Evolutionary conservation across 1,139 yeast species (phyloP).

Genomic region (Suhomyces bokatorum): DNA sequence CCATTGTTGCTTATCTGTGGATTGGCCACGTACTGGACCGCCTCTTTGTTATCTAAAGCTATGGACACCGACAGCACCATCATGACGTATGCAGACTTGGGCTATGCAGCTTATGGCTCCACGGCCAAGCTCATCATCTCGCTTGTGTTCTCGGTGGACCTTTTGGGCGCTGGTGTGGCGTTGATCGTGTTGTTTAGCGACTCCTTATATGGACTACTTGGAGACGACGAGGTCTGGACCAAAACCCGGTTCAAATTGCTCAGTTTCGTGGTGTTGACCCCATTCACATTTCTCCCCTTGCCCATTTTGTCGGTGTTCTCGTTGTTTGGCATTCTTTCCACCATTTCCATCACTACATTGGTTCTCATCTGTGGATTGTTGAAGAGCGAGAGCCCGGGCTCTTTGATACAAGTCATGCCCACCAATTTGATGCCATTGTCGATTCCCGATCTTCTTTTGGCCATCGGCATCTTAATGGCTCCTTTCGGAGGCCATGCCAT

Average conservation of each 20-base stretch:
- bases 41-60: slow-evolving; percentile 39
- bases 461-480: slow-evolving; percentile 59
- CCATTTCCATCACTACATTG: slow-evolving; percentile 43
- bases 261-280: slow-evolving; percentile 45
- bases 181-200: slow-evolving; percentile 57
- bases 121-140: slow-evolving; percentile 44
- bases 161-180: slow-evolving; percentile 58
- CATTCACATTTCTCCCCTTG: slow-evolving; percentile 48
- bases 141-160: slow-evolving; percentile 45
- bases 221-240: slow-evolving; percentile 42
- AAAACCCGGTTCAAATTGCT: slow-evolving; percentile 37
- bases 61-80: slow-evolving; percentile 75
- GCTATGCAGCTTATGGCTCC: slow-evolving; percentile 71
- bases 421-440: slow-evolving; percentile 50
- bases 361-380: slow-evolving; percentile 43
- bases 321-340: slow-evolving; percentile 46
- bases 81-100: slow-evolving; percentile 87
- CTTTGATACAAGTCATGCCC: slow-evolving; percentile 43
- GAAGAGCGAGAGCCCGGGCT: slow-evolving; percentile 44
- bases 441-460: slow-evolving; percentile 42
- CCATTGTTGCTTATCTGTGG: slow-evolving; percentile 44
- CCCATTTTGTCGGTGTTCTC: slow-evolving; percentile 47
- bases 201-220: slow-evolving; percentile 46
- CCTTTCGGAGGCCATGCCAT: slow-evolving; percentile 68
- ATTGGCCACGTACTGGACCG: slow-evolving; percentile 46